phyloP scores from a whole-genome alignment of 495 filamentous ascomycete genomes.

The Thozetella sp. region DNA sequence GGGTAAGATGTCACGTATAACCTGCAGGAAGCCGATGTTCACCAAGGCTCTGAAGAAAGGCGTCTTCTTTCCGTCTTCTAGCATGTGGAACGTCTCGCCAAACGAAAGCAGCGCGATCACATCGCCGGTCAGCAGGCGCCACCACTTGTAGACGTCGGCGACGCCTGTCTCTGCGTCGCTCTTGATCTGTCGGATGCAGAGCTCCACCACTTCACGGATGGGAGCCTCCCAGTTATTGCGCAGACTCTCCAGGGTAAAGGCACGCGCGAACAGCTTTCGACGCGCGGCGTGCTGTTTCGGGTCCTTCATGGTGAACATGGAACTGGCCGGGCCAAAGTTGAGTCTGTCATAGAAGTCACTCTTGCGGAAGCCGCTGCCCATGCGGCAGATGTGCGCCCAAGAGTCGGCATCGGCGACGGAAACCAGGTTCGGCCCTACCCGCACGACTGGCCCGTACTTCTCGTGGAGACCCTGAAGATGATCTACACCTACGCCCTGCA shows the following conservation, averaged over 20 bases:
- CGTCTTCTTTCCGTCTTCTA: slow-evolving; percentile 47
- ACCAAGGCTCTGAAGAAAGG: slow-evolving; percentile 9
- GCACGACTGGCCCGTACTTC: neutral
- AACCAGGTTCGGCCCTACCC: neutral
- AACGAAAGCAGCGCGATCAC: slow-evolving; percentile 58
- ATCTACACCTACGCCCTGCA: neutral
- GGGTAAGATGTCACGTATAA: slow-evolving; percentile 5
- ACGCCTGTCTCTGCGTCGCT: slow-evolving; percentile 8
- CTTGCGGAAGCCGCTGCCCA: slow-evolving; percentile 11
- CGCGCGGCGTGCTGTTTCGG: slow-evolving; percentile 8
- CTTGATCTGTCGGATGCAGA: slow-evolving; percentile 8
- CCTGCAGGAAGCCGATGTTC: slow-evolving; percentile 5
- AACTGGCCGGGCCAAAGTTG: slow-evolving; percentile 6
- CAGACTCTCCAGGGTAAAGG: slow-evolving; percentile 9
- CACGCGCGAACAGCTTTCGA: slow-evolving; percentile 13
- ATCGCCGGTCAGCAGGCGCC: slow-evolving; percentile 57
- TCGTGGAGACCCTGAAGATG: neutral
- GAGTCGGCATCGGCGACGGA: neutral
- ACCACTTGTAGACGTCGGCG: slow-evolving; percentile 58
- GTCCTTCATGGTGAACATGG: slow-evolving; percentile 13
- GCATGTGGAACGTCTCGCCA: slow-evolving; percentile 57
- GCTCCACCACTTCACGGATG: slow-evolving; percentile 6
- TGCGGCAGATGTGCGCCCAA: neutral
- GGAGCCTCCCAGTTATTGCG: slow-evolving; percentile 14
- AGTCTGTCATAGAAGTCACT: slow-evolving; percentile 10